These are phyloP conservation scores for Mariannaea elegans DNA, from an alignment of 2,329 filamentous ascomycete genomes.

Conservation along the genomic window DNA sequence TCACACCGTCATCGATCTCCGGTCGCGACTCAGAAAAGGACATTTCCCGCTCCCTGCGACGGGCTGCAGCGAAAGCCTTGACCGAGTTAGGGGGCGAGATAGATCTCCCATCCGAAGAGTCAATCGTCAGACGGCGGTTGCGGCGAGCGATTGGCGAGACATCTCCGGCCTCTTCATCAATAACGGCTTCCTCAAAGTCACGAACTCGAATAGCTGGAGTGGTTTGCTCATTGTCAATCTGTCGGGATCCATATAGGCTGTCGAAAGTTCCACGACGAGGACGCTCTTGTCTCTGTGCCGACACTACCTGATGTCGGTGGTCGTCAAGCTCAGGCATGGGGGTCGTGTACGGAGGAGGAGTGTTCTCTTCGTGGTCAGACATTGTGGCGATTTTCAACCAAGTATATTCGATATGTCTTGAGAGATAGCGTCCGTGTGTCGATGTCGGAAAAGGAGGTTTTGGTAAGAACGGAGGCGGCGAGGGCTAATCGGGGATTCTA, in stretches of 20 bases:
- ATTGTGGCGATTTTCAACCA: conserved; percentile 55
- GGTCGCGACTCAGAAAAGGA: conserved; percentile 60
- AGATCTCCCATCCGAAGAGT: conserved; percentile 70
- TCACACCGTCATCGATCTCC: conserved; percentile 60
- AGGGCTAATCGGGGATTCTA: conserved; percentile 40
- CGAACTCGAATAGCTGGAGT: conserved; percentile 63
- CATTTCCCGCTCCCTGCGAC: conserved; percentile 80
- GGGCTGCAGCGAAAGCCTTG: conserved; percentile 93
- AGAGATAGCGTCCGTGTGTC: conserved; percentile 16
- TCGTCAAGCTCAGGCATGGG: conserved; percentile 87
- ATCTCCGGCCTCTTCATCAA: conserved; percentile 74
- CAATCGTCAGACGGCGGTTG: conserved; percentile 65
- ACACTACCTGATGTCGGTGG: conserved; percentile 75
- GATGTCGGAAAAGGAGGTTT: conserved; percentile 17
- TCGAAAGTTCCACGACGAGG: conserved; percentile 78
- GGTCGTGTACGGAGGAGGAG: conserved; percentile 73
- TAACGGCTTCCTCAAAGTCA: conserved; percentile 87
- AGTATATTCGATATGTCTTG: conserved; percentile 10
- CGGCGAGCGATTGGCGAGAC: conserved; percentile 54
- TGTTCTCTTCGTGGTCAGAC: conserved; percentile 72
- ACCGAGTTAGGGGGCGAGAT: conserved; percentile 95
- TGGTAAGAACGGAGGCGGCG: conserved; percentile 23
- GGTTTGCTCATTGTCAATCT: conserved; percentile 51
- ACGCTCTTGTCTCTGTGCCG: conserved; percentile 67
- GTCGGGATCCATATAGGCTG: conserved; percentile 68